phyloP scores from a whole-genome alignment of 371 early-diverging fungal genomes.

The Mucor mucedo region DNA sequence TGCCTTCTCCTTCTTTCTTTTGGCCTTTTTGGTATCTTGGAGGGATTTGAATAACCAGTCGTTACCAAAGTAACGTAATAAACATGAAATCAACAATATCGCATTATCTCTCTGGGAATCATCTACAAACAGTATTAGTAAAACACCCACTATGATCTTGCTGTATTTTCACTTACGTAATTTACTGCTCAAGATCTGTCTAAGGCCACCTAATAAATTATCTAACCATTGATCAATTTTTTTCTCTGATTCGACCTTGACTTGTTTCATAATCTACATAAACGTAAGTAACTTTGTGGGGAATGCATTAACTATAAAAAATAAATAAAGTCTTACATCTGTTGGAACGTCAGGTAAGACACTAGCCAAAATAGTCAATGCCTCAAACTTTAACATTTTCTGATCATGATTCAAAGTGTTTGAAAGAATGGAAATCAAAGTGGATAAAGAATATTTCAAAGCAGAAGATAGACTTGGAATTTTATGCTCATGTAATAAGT shows the following conservation, averaged over 20 bases:
- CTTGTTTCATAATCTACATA: slow-evolving; percentile 30
- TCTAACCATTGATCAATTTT: slow-evolving; percentile 23
- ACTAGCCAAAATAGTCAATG: slow-evolving; percentile 32
- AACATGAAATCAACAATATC: slow-evolving; percentile 32
- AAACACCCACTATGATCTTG: neutral
- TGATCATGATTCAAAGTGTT: slow-evolving; percentile 35
- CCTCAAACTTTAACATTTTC: slow-evolving; percentile 39
- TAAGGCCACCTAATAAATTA: slow-evolving; percentile 29
- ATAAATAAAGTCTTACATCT: slow-evolving; percentile 24
- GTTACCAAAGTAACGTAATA: slow-evolving; percentile 46
- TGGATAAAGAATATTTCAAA: slow-evolving; percentile 39
- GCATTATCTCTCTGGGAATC: slow-evolving; percentile 40
- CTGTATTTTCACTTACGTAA: slow-evolving; percentile 27
- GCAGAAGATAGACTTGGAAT: slow-evolving; percentile 42
- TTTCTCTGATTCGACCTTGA: slow-evolving; percentile 32
- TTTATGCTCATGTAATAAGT: slow-evolving; percentile 25
- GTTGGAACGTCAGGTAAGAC: slow-evolving; percentile 37
- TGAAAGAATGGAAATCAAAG: slow-evolving; percentile 35
- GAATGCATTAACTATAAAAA: neutral
- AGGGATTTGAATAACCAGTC: slow-evolving; percentile 51
- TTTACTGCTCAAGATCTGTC: slow-evolving; percentile 46
- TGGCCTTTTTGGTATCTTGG: slow-evolving; percentile 29
- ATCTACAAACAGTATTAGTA: slow-evolving; percentile 12
- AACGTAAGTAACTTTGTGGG: neutral
- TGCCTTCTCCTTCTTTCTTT: slow-evolving; percentile 34